A percentile compares a stretch with the other conserved stretches of the same genome.
Conservation (phyloP, 768 basidiomycete genomes). For the Leucosporidium scottii region DNA sequence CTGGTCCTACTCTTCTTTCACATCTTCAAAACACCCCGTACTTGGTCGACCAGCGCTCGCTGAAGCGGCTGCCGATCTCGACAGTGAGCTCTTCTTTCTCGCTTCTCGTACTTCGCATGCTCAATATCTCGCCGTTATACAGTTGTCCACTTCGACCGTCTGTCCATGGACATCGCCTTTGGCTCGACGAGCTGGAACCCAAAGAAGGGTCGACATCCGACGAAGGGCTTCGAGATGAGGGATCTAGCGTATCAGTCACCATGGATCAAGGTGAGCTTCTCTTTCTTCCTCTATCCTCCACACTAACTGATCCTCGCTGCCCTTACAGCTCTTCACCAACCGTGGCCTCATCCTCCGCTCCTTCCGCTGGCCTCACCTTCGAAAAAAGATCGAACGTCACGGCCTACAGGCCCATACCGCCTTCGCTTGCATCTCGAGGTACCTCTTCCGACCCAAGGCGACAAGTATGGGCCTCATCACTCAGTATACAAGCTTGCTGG, state of each 20-base stretch:
- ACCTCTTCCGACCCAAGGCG: conserved; percentile 30
- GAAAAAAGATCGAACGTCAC: conserved; percentile 16
- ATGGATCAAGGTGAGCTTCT: conserved; percentile 23
- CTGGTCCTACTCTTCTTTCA: conserved; percentile 29
- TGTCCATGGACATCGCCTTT: conserved; percentile 23
- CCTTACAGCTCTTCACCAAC: conserved; percentile 28
- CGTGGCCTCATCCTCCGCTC: conserved; percentile 26
- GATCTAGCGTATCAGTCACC: conserved; percentile 23
- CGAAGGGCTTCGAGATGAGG: conserved; percentile 21
- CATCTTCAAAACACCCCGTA: conserved; percentile 9
- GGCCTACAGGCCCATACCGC: conserved; percentile 15
- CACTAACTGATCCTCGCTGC: not conserved
- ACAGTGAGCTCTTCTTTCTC: not conserved
- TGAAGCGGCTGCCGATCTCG: conserved; percentile 14
- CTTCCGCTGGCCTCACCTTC: conserved; percentile 29
- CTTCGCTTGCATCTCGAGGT: conserved; percentile 28
- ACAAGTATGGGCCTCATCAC: conserved; percentile 21
- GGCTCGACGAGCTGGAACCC: conserved; percentile 24
- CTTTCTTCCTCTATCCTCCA: not conserved
- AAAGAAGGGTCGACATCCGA: not conserved
- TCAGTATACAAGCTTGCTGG: conserved; percentile 17
- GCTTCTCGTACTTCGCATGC: too few species aligned
- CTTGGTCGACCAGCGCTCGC: conserved; percentile 12
- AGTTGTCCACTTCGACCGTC: conserved; percentile 27
- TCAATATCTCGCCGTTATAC: too few species aligned